These are phyloP conservation scores for Debaryomyces sp. DNA, from an alignment of 1,139 yeast species.

Conservation along the genomic window DNA sequence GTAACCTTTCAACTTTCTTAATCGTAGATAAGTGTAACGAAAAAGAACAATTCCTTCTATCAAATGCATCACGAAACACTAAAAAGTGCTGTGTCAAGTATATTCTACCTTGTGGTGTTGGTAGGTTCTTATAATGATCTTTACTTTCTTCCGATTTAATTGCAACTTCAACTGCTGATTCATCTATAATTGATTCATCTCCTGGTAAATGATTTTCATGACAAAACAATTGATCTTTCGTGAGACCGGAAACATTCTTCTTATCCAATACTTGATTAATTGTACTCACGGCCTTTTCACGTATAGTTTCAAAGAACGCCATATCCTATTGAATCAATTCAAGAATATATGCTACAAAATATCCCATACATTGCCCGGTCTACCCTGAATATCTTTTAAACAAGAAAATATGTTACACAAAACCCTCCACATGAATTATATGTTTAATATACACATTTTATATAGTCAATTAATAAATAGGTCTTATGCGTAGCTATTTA, in stretches of 20 bases:
- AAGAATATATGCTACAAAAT: neutral
- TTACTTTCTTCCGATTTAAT: slow-evolving; percentile 42
- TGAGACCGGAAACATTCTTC: slow-evolving; percentile 35
- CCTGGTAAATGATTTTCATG: slow-evolving; percentile 70
- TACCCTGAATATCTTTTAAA: neutral
- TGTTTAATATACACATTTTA: neutral
- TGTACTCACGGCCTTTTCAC: slow-evolving; percentile 50
- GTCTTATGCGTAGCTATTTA: neutral
- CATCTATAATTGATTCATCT: slow-evolving; percentile 65
- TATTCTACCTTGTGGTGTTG: slow-evolving; percentile 58
- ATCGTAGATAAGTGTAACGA: slow-evolving; percentile 76
- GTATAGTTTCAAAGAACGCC: slow-evolving; percentile 54
- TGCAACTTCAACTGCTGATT: slow-evolving; percentile 69
- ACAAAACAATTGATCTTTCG: slow-evolving; percentile 73
- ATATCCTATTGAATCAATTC: slow-evolving; percentile 21
- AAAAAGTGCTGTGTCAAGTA: slow-evolving; percentile 74
- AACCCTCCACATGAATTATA: neutral
- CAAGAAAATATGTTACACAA: neutral
- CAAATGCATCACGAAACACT: slow-evolving; percentile 72
- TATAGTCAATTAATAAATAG: neutral
- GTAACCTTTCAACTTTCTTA: slow-evolving; percentile 83
- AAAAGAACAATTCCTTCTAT: slow-evolving; percentile 68
- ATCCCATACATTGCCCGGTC: neutral
- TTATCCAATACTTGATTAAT: slow-evolving; percentile 46
- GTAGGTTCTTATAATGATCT: slow-evolving; percentile 27